Evolutionary conservation across 1,284 basidiomycete species (phyloP), one percentile per base, ranked within the genome.

Genomic region (Cryptococcus sp.): DNA sequence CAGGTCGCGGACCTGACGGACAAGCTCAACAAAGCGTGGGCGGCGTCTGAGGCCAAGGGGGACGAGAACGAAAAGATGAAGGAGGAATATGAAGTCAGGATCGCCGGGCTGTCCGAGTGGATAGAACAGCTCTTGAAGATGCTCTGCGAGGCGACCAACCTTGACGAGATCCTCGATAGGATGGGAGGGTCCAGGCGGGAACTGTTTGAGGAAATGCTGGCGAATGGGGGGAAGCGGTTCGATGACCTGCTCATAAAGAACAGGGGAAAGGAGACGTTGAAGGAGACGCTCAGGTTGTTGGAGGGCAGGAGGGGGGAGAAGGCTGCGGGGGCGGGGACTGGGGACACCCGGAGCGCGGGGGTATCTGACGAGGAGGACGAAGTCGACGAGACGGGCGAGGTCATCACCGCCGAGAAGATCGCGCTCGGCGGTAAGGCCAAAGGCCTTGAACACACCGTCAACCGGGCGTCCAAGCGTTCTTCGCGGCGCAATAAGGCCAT

Each of bases 51-150:
- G 24, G 81, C 85, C 49, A 79, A 91, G 5, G 87, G 91, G 66
- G 83, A 84, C 20, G 88, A 93, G 71, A 80, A 97, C 64, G 86
- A 85, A 59, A 83, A 84, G 47, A 90, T 95, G 80, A 89, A 87
- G 70, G 78, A 79, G 36, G 85, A 84, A 12, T 95, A 95, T 70
- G 89, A 95, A 68, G 88, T 92, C 60, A 86, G 87, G 60, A 90
- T 97, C 56, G 82, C 84, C 1, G 89, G 92, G 71, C 84, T 97
- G 16, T 92, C 97, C 72, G 82, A 88, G 7, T 91, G 96, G 79
- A 94, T 95, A 60, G 85, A 91, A 80, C 94, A 97, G 75, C 77
- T 97, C 18, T 97, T 95, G 80, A 83, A 88, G 63, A 94, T 95
- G 88, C 80, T 96, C 47, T 89, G 86, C 71, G 88, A 93, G 67